Evolutionary conservation across 306 rosid species (phyloP), one percentile per base, ranked within the genome.

Genomic region (Delonix regia): DNA sequence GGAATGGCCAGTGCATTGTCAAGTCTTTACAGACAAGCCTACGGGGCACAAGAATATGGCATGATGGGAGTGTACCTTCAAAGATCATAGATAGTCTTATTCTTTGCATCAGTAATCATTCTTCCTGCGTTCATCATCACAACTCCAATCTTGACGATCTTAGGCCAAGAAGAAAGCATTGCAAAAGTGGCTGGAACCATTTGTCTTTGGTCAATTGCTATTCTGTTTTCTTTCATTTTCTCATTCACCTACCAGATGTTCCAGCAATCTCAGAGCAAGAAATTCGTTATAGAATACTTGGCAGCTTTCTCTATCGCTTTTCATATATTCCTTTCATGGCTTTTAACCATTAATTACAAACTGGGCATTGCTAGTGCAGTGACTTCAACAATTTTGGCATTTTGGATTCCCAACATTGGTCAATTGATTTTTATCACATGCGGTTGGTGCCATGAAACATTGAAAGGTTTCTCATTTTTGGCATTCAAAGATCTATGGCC

Each of bases 11-110:
- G 80, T 69, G 91, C 91, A 0, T 68, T 87, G 39, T 63, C 88
- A 52, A 88, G 89, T 13, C 83, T 88, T 5, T 88, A 89, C 69
- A 89, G 91, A 47, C 89, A 88, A 78, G 91, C 91, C 21, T 88
- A 71, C 8, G 91, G 89, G 7, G 91, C 91, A 65, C 72, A 62
- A 38, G 87, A 88, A 67, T 72, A 83, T 76, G 70, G 75, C 61
- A 85, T 88, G 89, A 83, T 88, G 89, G 91, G 91, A 34, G 81
- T 88, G 19, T 88, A 88, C 65, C 82, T 88, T 42, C 91, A 88
- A 75, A 74, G 91, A 19, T 88, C 91, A 30, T 85, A 89, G 91
- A 55, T 85, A 3, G 62, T 71, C 22, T 78, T 74, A 63, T 76
- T 57, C 69, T 0, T 69, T n/a, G n/a, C n/a, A n/a, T n/a, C n/a